These are phyloP conservation scores for Cudoniella acicularis DNA, from an alignment of 495 filamentous ascomycete species.

Conservation along the genomic window DNA sequence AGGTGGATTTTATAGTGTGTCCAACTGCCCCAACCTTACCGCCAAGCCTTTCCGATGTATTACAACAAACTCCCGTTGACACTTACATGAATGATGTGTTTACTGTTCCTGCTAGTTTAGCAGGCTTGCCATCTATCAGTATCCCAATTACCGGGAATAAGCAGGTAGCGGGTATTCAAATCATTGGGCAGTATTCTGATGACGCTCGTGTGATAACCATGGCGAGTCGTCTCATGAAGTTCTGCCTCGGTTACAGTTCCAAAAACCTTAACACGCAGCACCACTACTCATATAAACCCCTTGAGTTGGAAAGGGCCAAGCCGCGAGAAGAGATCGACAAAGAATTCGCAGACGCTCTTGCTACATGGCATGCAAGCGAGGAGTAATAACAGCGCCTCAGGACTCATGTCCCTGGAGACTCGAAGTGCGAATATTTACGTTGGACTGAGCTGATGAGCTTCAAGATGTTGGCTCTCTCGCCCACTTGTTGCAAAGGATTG, in stretches of 20 bases:
- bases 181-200: constrained; percentile 89
- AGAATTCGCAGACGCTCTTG: no score
- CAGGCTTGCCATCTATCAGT: constrained; percentile 85
- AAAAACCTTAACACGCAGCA: not conserved
- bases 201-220: constrained; percentile 62
- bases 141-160: constrained; percentile 54
- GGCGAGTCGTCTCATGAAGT: constrained; percentile 31
- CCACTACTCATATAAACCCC: no score
- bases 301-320: no score
- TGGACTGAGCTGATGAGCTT: no score
- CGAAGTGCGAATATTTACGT: no score
- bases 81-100: constrained; percentile 91
- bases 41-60: constrained; percentile 46
- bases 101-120: constrained; percentile 91
- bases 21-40: constrained; percentile 81
- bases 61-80: constrained; percentile 17
- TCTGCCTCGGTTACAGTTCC: not conserved
- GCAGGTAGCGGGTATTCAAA: constrained; percentile 67
- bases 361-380: no score
- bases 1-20: constrained; percentile 83
- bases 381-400: no score
- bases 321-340: no score
- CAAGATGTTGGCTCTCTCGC: no score
- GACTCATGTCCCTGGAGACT: no score
- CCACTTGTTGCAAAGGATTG: no score